These are phyloP conservation scores for Claviceps lovelessii DNA, from an alignment of 2,329 filamentous ascomycete genomes.

Conservation along the genomic window DNA sequence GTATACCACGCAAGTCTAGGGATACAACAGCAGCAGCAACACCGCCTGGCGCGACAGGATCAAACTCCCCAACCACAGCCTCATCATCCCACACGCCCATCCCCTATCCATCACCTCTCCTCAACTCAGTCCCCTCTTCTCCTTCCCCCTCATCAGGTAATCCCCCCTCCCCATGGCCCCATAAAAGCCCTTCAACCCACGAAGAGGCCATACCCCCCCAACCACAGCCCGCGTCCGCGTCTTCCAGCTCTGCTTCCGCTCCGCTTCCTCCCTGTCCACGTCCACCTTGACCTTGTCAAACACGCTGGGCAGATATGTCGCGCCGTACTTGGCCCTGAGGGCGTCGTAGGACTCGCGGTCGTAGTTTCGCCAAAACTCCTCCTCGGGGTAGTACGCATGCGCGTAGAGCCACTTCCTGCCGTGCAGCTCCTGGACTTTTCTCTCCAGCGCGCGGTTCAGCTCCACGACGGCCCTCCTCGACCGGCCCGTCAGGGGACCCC, in stretches of 20 bases:
- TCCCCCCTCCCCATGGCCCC: conserved; percentile 30
- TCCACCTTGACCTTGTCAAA: conserved; percentile 53
- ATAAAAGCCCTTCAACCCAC: conserved; percentile 32
- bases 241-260: conserved; percentile 19
- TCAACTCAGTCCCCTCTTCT: conserved; percentile 14
- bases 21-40: too few relatives aligned
- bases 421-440: conserved; percentile 48
- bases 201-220: conserved; percentile 24
- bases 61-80: neutral
- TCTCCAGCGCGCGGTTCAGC: conserved; percentile 58
- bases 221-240: conserved; percentile 14
- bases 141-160: conserved; percentile 22
- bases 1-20: too few relatives aligned
- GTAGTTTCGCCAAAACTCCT: conserved; percentile 55
- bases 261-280: conserved; percentile 20
- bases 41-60: too few relatives aligned
- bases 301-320: conserved; percentile 44
- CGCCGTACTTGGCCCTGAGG: conserved; percentile 43
- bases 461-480: conserved; percentile 41
- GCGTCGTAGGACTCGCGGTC: conserved; percentile 44
- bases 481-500: conserved; percentile 49
- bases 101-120: conserved; percentile 2
- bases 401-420: conserved; percentile 61
- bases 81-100: neutral
- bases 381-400: conserved; percentile 52